These are phyloP conservation scores for Ophiostoma ips DNA, from an alignment of 2,329 filamentous ascomycete species.

Conservation along the genomic window DNA sequence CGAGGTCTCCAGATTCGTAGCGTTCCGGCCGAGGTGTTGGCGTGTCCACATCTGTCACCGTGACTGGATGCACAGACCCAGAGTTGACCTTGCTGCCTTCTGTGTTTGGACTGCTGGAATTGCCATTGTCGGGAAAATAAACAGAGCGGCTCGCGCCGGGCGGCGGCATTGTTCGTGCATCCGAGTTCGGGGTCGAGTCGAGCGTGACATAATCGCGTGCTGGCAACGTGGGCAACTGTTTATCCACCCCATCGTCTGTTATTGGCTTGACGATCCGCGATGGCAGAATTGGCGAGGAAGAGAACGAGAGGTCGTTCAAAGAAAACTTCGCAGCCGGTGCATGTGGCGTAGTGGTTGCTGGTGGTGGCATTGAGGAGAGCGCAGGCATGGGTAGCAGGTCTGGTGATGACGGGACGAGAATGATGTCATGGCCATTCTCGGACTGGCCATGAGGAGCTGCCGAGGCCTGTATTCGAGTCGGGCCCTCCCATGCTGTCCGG, in stretches of 20 bases:
- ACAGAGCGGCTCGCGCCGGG: not conserved
- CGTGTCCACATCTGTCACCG: too few species aligned
- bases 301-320: not conserved
- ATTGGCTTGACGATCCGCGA: not conserved
- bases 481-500: not conserved
- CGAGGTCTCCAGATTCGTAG: constrained; percentile 13
- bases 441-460: not conserved
- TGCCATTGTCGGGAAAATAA: constrained; percentile 11
- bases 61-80: constrained; percentile 2
- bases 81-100: not conserved
- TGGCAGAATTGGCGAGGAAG: not conserved
- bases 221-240: not conserved
- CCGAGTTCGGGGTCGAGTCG: not conserved
- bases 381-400: not conserved
- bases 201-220: not conserved
- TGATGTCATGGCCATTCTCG: not conserved
- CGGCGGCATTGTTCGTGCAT: not conserved
- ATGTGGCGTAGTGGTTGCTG: not conserved
- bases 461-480: not conserved
- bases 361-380: not conserved
- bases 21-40: not conserved
- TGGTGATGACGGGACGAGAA: constrained; percentile 9
- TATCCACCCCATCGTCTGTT: not conserved
- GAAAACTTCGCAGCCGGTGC: not conserved
- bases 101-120: not conserved